phyloP scores from a whole-genome alignment of 495 filamentous ascomycete genomes.

The Bombardia bombarda region DNA sequence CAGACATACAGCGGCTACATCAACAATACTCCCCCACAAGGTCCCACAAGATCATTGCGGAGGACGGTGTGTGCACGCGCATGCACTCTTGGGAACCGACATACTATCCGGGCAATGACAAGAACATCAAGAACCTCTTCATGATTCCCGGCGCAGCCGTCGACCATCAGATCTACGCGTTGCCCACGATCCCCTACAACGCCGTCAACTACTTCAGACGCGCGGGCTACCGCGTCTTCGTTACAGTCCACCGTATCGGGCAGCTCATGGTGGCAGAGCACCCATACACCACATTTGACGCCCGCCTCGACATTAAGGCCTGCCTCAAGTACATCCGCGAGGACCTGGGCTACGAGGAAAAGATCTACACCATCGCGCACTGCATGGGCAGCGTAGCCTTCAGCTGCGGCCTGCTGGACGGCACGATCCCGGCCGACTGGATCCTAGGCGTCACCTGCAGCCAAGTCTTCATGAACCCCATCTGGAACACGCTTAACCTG shows the following conservation, averaged over 20 bases:
- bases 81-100: constrained; percentile 50
- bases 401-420: constrained; percentile 53
- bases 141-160: constrained; percentile 57
- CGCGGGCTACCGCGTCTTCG: constrained; percentile 50
- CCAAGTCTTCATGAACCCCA: constrained; percentile 59
- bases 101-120: constrained; percentile 15
- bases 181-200: constrained; percentile 58
- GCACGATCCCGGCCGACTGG: constrained; percentile 50
- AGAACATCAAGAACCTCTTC: constrained; percentile 40
- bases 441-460: constrained; percentile 54
- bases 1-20: constrained; percentile 39
- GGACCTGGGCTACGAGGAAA: constrained; percentile 19
- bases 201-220: constrained; percentile 56
- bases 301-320: constrained; percentile 53
- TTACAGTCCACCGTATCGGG: constrained; percentile 55
- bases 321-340: constrained; percentile 47
- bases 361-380: constrained; percentile 55
- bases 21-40: constrained; percentile 36
- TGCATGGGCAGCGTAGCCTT: constrained; percentile 60
- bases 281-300: constrained; percentile 52
- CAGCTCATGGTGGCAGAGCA: constrained; percentile 44
- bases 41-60: constrained; percentile 34
- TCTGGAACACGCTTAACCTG: constrained; percentile 50
- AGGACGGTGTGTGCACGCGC: constrained; percentile 45
- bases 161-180: constrained; percentile 55